Percentiles rank a stretch among this genome's conserved stretches.
phyloP scores from a whole-genome alignment of 1,284 basidiomycete species.

The Filobasidium uniguttulatum region DNA sequence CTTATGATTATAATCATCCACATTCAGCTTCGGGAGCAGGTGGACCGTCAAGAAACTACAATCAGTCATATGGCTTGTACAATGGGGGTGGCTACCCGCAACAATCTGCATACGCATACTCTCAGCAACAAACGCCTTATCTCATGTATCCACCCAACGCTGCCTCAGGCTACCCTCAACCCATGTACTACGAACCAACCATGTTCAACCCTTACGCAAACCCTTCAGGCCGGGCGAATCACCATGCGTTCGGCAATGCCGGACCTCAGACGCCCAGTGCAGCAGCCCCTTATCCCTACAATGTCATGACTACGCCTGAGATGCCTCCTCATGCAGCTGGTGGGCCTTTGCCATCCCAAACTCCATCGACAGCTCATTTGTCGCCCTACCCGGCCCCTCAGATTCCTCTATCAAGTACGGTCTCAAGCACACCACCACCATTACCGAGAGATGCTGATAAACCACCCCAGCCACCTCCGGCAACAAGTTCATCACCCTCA shows the following conservation, averaged over 20 bases:
- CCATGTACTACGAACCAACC: neutral
- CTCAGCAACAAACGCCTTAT: neutral
- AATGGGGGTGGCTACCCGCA: too few species aligned
- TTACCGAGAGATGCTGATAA: neutral
- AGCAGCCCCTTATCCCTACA: neutral
- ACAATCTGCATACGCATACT: neutral
- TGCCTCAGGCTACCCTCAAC: neutral
- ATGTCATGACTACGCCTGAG: neutral
- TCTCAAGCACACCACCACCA: neutral
- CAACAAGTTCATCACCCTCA: neutral
- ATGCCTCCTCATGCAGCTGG: neutral
- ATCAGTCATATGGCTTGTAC: neutral
- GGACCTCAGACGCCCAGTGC: too few species aligned
- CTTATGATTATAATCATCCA: slow-evolving; percentile 4
- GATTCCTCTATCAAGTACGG: neutral
- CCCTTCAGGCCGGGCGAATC: neutral
- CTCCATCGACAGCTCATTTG: neutral
- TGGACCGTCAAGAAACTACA: neutral
- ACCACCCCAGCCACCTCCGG: neutral
- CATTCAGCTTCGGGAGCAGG: neutral
- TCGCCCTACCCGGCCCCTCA: neutral
- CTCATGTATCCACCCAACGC: neutral
- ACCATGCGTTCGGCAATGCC: neutral
- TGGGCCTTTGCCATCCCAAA: neutral
- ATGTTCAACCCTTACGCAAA: neutral